These are phyloP conservation scores for Hydrangea macrophylla DNA, from an alignment of 148 eudicot species.

Conservation along the genomic window DNA sequence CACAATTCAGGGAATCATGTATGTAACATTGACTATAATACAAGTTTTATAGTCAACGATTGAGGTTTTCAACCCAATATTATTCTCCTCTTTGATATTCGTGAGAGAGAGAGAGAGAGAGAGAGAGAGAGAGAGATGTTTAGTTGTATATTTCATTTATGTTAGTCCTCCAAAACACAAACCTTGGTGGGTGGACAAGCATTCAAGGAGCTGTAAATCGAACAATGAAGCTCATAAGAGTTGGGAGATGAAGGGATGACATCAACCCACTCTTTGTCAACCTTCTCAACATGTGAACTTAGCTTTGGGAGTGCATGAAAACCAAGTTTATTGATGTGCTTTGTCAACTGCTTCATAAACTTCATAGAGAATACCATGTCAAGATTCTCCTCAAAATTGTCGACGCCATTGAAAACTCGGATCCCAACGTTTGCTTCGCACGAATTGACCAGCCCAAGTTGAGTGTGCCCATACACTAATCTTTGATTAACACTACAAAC, in stretches of 20 bases:
- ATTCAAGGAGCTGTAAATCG: constrained; percentile 53
- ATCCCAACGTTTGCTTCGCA: constrained; percentile 53
- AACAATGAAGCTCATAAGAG: constrained; percentile 67
- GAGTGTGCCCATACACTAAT: constrained; percentile 25
- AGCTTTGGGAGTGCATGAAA: constrained; percentile 37
- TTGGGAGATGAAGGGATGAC: constrained; percentile 55
- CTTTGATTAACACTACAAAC: constrained; percentile 37
- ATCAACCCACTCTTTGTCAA: constrained; percentile 70
- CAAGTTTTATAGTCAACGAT: no score
- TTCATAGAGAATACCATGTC: constrained; percentile 52
- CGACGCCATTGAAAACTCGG: constrained; percentile 26
- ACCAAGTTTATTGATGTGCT: constrained; percentile 40
- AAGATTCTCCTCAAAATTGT: constrained; percentile 38
- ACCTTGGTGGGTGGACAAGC: constrained; percentile 38
- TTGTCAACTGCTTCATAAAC: constrained; percentile 42
- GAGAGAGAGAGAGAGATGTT: no score
- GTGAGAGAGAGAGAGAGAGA: no score
- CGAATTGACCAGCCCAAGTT: constrained; percentile 57
- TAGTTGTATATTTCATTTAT: no score
- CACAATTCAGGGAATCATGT: no score
- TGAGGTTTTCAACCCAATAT: no score
- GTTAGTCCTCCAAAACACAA: constrained; percentile 62
- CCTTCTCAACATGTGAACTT: constrained; percentile 58
- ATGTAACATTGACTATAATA: no score
- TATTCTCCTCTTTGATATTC: no score